Evolutionary conservation across 1,139 yeast genomes (phyloP), one percentile per base, ranked within the genome.

Genomic region (Yarrowia galli): DNA sequence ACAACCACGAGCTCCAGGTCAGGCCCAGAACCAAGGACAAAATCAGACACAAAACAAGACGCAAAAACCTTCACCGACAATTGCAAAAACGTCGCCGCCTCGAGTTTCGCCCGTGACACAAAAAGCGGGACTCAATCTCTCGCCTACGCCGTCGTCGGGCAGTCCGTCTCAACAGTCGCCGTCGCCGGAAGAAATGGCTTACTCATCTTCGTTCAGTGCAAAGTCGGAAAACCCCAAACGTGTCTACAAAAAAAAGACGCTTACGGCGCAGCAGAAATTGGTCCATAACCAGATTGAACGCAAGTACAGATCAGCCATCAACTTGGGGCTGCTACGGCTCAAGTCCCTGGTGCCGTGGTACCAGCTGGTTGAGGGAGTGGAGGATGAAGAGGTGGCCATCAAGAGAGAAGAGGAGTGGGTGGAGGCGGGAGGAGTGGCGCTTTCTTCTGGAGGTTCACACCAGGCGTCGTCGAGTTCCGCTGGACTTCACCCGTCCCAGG

Each of bases 201-300:
- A 54, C 38, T 54, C 61, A 18, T 54, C 61, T 36, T 54, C 61
- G n/a, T 54, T 54, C 36, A 20, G 32, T 20, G 61, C 61, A 2
- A 54, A 54, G n/a, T 40, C 48, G n/a, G 61, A 54, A 12, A 54
- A 54, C 23, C 61, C 61, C 20, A 54, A 54, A 15, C 48, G 61
- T 7, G 61, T 54, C 23, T 54, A 54, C 61, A 54, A 54, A 13
- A 54, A 54, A 35, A 54, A 54, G 36, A 54, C 61, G 46, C 61
- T 54, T 18, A 54, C 61, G 18, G 61, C 61, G 18, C 61, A 54
- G 12, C 61, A 54, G 25, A 54, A 54, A 3, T 36, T 40, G n/a
- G 61, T 54, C 15, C 61, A 54, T 10, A 54, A 54, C 48, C 61
- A 54, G 35, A 54, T 54, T 40, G 61, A 54, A n/a, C 48, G 61